Percentiles rank a stretch among this genome's conserved stretches.
phyloP scores from a whole-genome alignment of 768 basidiomycete species.

The Phlebiopsis gigantea region DNA sequence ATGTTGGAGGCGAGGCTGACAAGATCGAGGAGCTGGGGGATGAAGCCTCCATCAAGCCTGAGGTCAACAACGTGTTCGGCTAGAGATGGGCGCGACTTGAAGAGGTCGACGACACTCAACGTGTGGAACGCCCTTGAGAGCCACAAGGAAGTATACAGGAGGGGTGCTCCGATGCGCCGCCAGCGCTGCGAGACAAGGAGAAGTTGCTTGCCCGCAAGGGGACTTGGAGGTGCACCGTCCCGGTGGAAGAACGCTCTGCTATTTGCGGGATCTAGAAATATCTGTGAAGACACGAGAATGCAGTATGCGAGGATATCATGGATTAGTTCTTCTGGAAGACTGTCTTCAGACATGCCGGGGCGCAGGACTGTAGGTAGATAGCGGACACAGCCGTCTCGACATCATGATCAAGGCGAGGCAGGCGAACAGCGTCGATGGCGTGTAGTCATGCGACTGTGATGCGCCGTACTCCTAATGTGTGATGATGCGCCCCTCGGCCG shows the following conservation, averaged over 20 bases:
- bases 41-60: background rate
- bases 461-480: no score
- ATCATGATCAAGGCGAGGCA: no score
- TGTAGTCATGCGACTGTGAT: no score
- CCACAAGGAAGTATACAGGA: background rate
- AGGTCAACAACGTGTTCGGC: background rate
- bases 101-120: background rate
- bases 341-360: background rate
- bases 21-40: background rate
- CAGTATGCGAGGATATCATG: background rate
- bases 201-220: background rate
- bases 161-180: background rate
- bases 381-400: no score
- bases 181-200: background rate
- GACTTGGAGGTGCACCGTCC: background rate
- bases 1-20: background rate
- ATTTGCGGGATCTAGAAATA: background rate
- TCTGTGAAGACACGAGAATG: background rate
- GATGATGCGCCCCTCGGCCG: no score
- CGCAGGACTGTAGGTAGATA: no score
- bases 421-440: no score
- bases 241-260: background rate
- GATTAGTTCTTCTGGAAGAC: background rate
- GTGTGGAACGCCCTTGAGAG: background rate
- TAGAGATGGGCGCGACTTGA: background rate